Evolutionary conservation across 2,329 filamentous ascomycete genomes (phyloP), one percentile per base, ranked within the genome.

Genomic region (Aspergillus intermedius): DNA sequence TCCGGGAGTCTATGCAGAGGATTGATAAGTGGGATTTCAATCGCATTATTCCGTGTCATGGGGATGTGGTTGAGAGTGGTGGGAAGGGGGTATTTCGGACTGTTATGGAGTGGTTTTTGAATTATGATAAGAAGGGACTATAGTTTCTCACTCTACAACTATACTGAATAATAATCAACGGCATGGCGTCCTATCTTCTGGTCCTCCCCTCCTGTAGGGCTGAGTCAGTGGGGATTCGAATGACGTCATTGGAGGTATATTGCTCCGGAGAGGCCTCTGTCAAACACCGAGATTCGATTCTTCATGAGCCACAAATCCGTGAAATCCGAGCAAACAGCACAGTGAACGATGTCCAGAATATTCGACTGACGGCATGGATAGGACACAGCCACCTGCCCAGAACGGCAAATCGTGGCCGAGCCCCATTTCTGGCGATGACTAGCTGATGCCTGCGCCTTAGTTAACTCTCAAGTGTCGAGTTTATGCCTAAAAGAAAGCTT

Each of bases 11-110:
- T 57, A 72, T 89, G 37, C 72, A 69, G 57, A 77, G 78, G 51
- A 91, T 97, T 54, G 75, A 82, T 46, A 65, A 69, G 47, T 98
- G 91, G 91, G 85, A 91, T 50, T 95, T 96, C 65, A 81, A 85
- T 55, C 83, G 83, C 35, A 77, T 97, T 45, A 83, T 98, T 51
- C 90, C 91, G 0, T 97, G 91, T 66, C 93, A 98, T 70, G 93
- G 93, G 7, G 93, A 98, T 71, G 84, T 87, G 13, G 83, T 97
- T 56, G 85, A 93, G 66, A 78, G 65, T 1, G 79, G 76, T 3
- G 90, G 80, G 8, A 95, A 94, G 76, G 78, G 78, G 9, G 74
- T 87, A 13, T 95, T 91, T 56, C 74, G 78, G 60, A 88, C 87
- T 67, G 77, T 94, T 10, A 88, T 95, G 70, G 79, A 79, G 60